Conservation (phyloP, 805 yeast species). For the fission yeast (Schizosaccharomyces pombe) region DNA sequence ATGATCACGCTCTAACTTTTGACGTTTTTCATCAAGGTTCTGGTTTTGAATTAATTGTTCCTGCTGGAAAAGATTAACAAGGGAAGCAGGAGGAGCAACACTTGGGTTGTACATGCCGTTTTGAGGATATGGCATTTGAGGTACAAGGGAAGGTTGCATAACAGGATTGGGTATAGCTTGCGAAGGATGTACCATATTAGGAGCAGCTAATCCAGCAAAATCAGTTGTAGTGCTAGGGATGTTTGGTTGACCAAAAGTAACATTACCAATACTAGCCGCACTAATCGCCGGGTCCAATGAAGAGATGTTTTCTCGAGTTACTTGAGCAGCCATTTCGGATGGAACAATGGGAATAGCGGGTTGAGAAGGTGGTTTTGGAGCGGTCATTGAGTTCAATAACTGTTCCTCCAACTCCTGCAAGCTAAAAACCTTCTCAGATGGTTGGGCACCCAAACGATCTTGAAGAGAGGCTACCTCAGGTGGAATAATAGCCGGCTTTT, state of each 20-base stretch:
- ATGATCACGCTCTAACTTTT: constrained; percentile 16
- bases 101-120: neutral
- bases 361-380: neutral
- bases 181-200: neutral
- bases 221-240: neutral
- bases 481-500: constrained; percentile 8
- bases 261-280: neutral
- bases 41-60: neutral
- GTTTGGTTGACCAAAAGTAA: no score
- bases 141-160: neutral
- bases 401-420: constrained; percentile 72
- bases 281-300: neutral
- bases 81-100: neutral
- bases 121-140: neutral
- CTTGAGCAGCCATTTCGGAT: neutral
- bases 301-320: neutral
- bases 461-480: constrained; percentile 7
- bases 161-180: neutral
- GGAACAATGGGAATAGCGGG: neutral
- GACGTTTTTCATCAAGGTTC: neutral
- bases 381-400: constrained; percentile 20
- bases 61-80: constrained; percentile 2
- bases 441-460: neutral
- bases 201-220: neutral
- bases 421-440: constrained; percentile 28